Evolutionary conservation across 306 rosid species (phyloP).

Genomic region (Castanopsis chinensis): DNA sequence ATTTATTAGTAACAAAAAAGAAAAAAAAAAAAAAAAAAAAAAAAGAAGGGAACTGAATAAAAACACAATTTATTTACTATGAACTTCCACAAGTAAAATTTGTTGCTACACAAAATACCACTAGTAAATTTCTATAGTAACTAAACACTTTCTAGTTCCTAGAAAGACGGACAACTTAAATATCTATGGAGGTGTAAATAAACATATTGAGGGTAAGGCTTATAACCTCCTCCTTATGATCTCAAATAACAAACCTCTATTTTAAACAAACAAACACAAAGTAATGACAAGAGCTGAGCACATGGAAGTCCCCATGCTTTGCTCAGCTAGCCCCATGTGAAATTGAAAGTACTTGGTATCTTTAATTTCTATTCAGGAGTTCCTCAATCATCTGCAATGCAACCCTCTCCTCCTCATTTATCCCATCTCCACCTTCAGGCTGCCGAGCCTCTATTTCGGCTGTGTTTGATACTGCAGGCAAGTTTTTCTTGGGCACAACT

Average conservation of each 20-base stretch:
- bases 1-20: too few relatives aligned
- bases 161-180: background rate
- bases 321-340: slow-evolving; percentile 20
- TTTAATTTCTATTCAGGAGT: slow-evolving; percentile 56
- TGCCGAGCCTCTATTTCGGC: slow-evolving; percentile 9
- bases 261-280: slow-evolving; percentile 22
- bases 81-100: background rate
- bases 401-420: slow-evolving; percentile 53
- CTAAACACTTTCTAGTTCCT: background rate
- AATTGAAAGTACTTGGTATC: slow-evolving; percentile 2
- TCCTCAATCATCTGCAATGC: slow-evolving; percentile 87
- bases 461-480: background rate
- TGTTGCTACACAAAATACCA: background rate
- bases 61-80: background rate
- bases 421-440: slow-evolving; percentile 24
- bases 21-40: rapidly evolving
- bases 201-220: slow-evolving; percentile 5
- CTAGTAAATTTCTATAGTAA: background rate
- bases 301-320: slow-evolving; percentile 11
- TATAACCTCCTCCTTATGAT: background rate
- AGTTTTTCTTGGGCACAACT: background rate
- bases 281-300: slow-evolving; percentile 5
- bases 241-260: slow-evolving; percentile 20
- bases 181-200: background rate
- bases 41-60: background rate